A percentile compares a stretch with the other conserved stretches of the same genome.
These are phyloP conservation scores for Gaeumannomyces sp. DNA, from an alignment of 2,329 filamentous ascomycete species.

Conservation along the genomic window DNA sequence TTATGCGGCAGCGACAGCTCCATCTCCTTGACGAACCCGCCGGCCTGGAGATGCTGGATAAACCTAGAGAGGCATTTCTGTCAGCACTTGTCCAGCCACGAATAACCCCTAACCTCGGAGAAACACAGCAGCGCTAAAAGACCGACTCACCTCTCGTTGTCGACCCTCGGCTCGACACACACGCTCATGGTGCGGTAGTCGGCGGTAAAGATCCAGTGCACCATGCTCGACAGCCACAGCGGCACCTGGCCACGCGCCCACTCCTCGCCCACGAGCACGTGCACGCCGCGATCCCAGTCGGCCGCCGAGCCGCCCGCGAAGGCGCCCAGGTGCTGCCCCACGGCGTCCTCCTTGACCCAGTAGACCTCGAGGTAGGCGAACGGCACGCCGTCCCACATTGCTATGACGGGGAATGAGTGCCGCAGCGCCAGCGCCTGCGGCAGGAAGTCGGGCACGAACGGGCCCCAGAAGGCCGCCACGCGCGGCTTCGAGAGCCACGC, in stretches of 20 bases:
- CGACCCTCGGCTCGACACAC: conserved; percentile 81
- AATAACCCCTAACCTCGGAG: background rate
- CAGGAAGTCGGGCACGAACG: conserved; percentile 60
- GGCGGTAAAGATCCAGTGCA: conserved; percentile 77
- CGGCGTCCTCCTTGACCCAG: conserved; percentile 88
- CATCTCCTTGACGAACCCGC: conserved; percentile 79
- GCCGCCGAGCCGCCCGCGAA: conserved; percentile 37
- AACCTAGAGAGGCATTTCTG: conserved; percentile 34
- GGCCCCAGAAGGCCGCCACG: conserved; percentile 80
- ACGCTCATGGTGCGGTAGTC: conserved; percentile 79
- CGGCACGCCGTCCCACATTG: conserved; percentile 87
- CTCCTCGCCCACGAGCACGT: conserved; percentile 85
- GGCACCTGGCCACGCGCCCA: conserved; percentile 80
- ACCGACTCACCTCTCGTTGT: conserved; percentile 71
- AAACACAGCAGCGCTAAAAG: background rate
- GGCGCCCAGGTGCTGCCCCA: conserved; percentile 61
- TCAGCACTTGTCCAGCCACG: background rate
- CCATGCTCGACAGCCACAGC: conserved; percentile 75
- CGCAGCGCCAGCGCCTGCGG: conserved; percentile 54
- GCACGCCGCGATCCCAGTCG: conserved; percentile 78
- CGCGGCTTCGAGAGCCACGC: conserved; percentile 86
- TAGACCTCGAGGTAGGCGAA: conserved; percentile 98
- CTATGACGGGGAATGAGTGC: conserved; percentile 86
- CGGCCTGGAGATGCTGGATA: conserved; percentile 61
- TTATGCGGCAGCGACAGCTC: conserved; percentile 89